These are phyloP conservation scores for Cyberlindnera misumaiensis DNA, from an alignment of 805 yeast genomes.

Conservation along the genomic window DNA sequence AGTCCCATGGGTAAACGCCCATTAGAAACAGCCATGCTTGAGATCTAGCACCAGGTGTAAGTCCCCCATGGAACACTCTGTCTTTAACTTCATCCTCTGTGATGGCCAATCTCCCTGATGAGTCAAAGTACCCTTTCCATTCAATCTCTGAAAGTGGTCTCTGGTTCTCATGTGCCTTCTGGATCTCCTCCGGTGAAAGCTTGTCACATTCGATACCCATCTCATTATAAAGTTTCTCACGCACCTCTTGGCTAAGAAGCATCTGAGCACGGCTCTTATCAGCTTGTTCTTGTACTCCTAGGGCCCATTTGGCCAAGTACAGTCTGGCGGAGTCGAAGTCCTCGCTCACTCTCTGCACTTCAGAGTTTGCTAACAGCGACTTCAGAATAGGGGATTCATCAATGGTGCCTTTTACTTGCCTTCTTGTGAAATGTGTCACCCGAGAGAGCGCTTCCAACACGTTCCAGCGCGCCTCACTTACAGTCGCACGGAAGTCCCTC, in stretches of 20 bases:
- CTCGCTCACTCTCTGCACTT: conserved; percentile 71
- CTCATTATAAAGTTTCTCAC: conserved; percentile 49
- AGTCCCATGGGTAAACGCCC: conserved; percentile 85
- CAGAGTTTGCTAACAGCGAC: conserved; percentile 43
- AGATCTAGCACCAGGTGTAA: conserved; percentile 48
- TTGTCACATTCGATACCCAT: conserved; percentile 50
- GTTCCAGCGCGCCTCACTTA: conserved; percentile 78
- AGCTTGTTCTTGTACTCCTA: conserved; percentile 88
- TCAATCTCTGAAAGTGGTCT: conserved; percentile 62
- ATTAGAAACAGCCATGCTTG: conserved; percentile 85
- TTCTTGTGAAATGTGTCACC: conserved; percentile 49
- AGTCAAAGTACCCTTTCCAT: conserved; percentile 84
- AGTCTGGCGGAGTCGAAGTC: conserved; percentile 92
- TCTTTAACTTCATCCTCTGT: conserved; percentile 77
- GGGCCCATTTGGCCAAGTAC: conserved; percentile 94
- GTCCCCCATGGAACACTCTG: conserved; percentile 86
- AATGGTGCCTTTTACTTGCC: conserved; percentile 54
- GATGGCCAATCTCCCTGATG: conserved; percentile 59
- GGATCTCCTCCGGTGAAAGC: conserved; percentile 53
- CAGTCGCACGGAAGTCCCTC: conserved; percentile 35
- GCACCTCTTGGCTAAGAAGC: conserved; percentile 53
- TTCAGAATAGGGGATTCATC: conserved; percentile 54
- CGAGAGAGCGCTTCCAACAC: conserved; percentile 79
- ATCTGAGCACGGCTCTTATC: conserved; percentile 46
- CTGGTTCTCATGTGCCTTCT: conserved; percentile 51